A percentile compares a stretch with the other conserved stretches of the same genome.
These are phyloP conservation scores for Termitomyces sp. DNA, from an alignment of 1,284 basidiomycete genomes.

Conservation along the genomic window DNA sequence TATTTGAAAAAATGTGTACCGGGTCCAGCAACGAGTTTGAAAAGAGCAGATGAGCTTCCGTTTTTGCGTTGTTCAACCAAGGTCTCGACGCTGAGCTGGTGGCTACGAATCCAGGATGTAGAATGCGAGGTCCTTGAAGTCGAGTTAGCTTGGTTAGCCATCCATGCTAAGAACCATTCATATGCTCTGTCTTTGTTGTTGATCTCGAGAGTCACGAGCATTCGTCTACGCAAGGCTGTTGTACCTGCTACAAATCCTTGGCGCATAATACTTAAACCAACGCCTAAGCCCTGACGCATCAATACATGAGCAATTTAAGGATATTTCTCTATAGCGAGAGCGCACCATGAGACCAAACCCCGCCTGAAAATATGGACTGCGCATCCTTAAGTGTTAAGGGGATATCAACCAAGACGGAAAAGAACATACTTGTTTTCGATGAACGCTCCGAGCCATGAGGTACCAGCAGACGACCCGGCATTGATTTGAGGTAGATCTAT, in stretches of 20 bases:
- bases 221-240: constrained; percentile 76
- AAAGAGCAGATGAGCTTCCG: constrained; percentile 81
- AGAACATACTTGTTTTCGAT: constrained; percentile 48
- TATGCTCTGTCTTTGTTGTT: constrained; percentile 94
- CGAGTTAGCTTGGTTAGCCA: constrained; percentile 62
- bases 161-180: constrained; percentile 97
- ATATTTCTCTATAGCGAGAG: background rate
- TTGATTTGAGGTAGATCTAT: constrained; percentile 7
- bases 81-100: constrained; percentile 95
- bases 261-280: constrained; percentile 73
- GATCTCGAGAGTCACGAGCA: constrained; percentile 95
- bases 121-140: constrained; percentile 25
- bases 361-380: constrained; percentile 92
- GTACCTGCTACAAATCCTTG: constrained; percentile 68
- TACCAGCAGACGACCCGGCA: constrained; percentile 6
- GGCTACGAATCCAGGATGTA: constrained; percentile 65
- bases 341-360: constrained; percentile 93
- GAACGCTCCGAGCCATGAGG: constrained; percentile 28
- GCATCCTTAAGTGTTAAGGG: constrained; percentile 17
- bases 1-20: constrained; percentile 95
- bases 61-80: constrained; percentile 84
- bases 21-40: constrained; percentile 93
- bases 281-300: constrained; percentile 71
- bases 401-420: constrained; percentile 15
- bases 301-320: constrained; percentile 5